Conservation (phyloP, 179 eudicot species). For the Patellifolia procumbens region DNA sequence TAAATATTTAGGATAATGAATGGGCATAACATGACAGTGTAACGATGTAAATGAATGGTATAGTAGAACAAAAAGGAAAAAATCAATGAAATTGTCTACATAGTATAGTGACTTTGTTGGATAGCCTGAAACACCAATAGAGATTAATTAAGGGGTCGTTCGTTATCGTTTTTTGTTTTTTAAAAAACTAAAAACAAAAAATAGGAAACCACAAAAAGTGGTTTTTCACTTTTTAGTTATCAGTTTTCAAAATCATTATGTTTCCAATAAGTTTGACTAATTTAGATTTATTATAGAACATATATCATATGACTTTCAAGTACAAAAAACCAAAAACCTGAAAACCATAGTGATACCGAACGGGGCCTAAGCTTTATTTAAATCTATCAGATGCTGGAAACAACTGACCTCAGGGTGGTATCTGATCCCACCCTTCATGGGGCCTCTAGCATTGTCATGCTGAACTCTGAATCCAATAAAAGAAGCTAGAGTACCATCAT, state of each 20-base stretch:
- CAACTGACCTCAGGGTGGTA: conserved; percentile 88
- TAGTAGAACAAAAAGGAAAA: not conserved
- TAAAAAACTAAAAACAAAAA: too few species aligned
- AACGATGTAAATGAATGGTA: not conserved
- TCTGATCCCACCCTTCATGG: conserved; percentile 99
- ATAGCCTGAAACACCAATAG: not conserved
- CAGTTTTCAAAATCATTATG: too few species aligned
- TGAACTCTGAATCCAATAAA: conserved; percentile 93
- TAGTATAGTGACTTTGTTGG: not conserved
- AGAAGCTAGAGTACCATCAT: conserved; percentile 83
- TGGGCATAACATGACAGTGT: not conserved
- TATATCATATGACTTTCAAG: too few species aligned
- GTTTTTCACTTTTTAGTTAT: too few species aligned
- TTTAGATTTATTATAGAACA: too few species aligned
- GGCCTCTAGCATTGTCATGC: conserved; percentile 96
- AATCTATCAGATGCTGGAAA: not conserved
- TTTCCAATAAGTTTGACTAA: too few species aligned
- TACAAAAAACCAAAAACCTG: too few species aligned
- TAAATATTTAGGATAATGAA: not conserved
- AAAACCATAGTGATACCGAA: too few species aligned
- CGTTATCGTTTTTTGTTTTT: too few species aligned
- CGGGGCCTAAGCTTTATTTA: too few species aligned
- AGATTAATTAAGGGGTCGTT: not conserved
- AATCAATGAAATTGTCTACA: not conserved
- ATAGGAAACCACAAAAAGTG: too few species aligned